Conservation (phyloP, 352 stramenopile species). For the Globisporangium polare region DNA sequence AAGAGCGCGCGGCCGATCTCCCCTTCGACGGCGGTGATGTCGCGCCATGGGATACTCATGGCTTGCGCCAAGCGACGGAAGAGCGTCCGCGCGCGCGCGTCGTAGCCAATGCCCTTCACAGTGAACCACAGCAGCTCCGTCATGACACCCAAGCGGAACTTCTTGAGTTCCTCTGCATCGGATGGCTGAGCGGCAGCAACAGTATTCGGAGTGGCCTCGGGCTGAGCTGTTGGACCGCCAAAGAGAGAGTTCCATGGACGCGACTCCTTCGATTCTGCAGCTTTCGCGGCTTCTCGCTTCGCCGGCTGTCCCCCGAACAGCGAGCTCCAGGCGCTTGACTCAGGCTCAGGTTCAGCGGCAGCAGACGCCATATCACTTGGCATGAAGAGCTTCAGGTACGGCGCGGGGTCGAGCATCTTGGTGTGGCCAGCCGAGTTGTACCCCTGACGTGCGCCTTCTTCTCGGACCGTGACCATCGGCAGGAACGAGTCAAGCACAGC, state of each 20-base stretch:
- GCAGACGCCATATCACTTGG: constrained; percentile 16
- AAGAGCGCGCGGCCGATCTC: constrained; percentile 60
- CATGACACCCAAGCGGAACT: constrained; percentile 55
- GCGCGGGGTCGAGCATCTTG: constrained; percentile 43
- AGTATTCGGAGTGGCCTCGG: background rate
- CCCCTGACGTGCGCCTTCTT: constrained; percentile 14
- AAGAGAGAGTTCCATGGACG: constrained; percentile 9
- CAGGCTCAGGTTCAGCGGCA: background rate
- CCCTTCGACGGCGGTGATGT: constrained; percentile 61
- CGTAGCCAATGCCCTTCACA: constrained; percentile 72
- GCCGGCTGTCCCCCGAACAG: background rate
- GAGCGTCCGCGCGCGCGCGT: constrained; percentile 58
- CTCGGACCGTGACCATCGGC: constrained; percentile 52
- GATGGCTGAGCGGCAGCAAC: constrained; percentile 5
- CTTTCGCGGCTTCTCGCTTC: background rate
- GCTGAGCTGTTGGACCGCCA: background rate
- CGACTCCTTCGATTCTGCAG: background rate
- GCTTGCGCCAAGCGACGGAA: constrained; percentile 36
- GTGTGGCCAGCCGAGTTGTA: background rate
- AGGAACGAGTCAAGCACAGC: constrained; percentile 56
- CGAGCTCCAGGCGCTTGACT: background rate
- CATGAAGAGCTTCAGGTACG: constrained; percentile 59
- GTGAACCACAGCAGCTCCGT: constrained; percentile 81
- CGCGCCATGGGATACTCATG: constrained; percentile 50
- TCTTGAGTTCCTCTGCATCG: constrained; percentile 9